phyloP scores from a whole-genome alignment of 2,329 filamentous ascomycete genomes.

The Phialophora expanda region DNA sequence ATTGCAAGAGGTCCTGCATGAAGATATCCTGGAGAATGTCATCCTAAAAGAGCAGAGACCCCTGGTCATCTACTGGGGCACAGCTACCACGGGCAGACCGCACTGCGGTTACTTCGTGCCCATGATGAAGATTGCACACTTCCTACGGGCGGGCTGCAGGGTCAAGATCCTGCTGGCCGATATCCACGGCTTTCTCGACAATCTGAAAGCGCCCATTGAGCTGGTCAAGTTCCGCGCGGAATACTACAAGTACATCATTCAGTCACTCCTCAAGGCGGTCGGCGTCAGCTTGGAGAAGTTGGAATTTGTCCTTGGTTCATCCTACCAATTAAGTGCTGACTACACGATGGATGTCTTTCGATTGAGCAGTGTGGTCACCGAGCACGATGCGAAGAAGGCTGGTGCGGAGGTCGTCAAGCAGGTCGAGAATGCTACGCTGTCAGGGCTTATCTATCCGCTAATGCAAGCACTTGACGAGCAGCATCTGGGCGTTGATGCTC shows the following conservation, averaged over 20 bases:
- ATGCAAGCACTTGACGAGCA: conserved; percentile 92
- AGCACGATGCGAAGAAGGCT: conserved; percentile 85
- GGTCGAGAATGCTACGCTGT: conserved; percentile 73
- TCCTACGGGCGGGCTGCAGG: conserved; percentile 82
- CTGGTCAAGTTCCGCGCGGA: conserved; percentile 79
- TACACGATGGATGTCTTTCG: conserved; percentile 92
- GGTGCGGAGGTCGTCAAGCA: conserved; percentile 96
- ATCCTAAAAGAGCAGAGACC: conserved; percentile 67
- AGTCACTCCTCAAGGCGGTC: conserved; percentile 74
- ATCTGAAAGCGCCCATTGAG: conserved; percentile 79
- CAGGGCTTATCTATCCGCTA: conserved; percentile 79
- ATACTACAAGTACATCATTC: conserved; percentile 83
- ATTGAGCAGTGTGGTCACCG: conserved; percentile 70
- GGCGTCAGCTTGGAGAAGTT: conserved; percentile 79
- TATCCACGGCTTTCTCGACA: conserved; percentile 62
- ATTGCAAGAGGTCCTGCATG: conserved; percentile 79
- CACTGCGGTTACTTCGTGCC: conserved; percentile 91
- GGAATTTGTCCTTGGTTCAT: conserved; percentile 81
- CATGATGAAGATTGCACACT: conserved; percentile 86
- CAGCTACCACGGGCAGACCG: conserved; percentile 82
- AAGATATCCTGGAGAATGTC: conserved; percentile 55
- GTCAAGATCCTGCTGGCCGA: conserved; percentile 75
- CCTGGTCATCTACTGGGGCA: conserved; percentile 85
- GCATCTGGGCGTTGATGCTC: conserved; percentile 83
- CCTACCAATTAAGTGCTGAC: conserved; percentile 70